Conservation (phyloP, 768 basidiomycete genomes). For the Tubosaeta sp. region DNA sequence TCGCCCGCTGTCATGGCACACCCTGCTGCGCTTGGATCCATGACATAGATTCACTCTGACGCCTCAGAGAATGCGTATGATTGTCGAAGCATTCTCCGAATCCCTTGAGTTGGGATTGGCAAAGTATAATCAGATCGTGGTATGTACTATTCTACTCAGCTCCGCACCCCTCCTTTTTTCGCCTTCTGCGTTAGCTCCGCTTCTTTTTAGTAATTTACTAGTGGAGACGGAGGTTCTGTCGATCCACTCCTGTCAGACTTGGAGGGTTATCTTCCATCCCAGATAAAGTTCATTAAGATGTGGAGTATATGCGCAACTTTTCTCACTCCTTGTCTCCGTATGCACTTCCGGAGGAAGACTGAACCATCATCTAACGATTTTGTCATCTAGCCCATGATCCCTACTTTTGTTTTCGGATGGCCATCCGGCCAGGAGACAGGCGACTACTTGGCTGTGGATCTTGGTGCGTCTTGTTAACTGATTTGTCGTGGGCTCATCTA, state of each 20-base stretch:
- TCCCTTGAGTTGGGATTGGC: slow-evolving; percentile 82
- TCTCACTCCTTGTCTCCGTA: not conserved
- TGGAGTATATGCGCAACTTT: not conserved
- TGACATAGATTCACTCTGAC: slow-evolving; percentile 71
- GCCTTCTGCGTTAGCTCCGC: slow-evolving; percentile 2
- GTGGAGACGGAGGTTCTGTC: slow-evolving; percentile 3
- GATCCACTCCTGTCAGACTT: too few relatives aligned
- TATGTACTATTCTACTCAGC: slow-evolving; percentile 40
- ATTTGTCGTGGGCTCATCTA: not conserved
- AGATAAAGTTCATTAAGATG: not conserved
- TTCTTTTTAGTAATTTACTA: not conserved
- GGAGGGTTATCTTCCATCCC: not conserved
- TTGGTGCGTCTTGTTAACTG: slow-evolving; percentile 49
- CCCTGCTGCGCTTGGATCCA: not conserved
- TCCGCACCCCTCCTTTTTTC: not conserved
- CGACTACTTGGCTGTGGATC: slow-evolving; percentile 85
- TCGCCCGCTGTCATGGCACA: not conserved
- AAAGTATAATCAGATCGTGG: slow-evolving; percentile 82
- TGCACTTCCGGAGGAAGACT: not conserved
- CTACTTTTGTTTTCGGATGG: slow-evolving; percentile 95
- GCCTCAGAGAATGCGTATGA: slow-evolving; percentile 92
- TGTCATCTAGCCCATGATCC: slow-evolving; percentile 79
- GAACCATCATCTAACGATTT: slow-evolving; percentile 2
- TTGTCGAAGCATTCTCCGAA: slow-evolving; percentile 94
- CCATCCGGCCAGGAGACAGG: slow-evolving; percentile 87